A percentile compares a stretch with the other conserved stretches of the same genome.
Conservation (phyloP, 345 rosid genomes). For the Moringa oleifera region DNA sequence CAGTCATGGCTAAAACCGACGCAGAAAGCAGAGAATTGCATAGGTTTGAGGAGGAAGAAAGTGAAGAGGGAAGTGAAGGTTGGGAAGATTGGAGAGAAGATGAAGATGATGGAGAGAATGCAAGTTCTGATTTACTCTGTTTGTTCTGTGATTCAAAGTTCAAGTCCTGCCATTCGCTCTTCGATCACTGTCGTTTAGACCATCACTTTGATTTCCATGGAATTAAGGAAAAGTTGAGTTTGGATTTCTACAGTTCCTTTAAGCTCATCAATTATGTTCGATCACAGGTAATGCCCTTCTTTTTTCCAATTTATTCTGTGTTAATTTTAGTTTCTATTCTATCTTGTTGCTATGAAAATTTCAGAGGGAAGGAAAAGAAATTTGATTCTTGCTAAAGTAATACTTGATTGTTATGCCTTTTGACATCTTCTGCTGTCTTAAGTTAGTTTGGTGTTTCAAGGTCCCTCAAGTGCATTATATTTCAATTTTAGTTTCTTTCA, state of each 20-base stretch:
- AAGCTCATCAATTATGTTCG: slow-evolving; percentile 88
- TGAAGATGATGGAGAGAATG: slow-evolving; percentile 30
- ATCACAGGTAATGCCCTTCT: slow-evolving; percentile 42
- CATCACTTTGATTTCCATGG: slow-evolving; percentile 62
- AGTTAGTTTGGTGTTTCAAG: no score
- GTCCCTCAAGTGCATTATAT: no score
- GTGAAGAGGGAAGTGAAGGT: slow-evolving; percentile 32
- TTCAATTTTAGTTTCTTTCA: no score
- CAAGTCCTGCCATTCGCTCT: slow-evolving; percentile 44
- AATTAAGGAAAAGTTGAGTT: slow-evolving; percentile 35
- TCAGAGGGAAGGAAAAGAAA: no score
- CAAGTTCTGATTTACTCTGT: slow-evolving; percentile 42
- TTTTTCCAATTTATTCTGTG: background rate
- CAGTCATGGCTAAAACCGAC: slow-evolving; percentile 12
- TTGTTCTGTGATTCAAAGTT: slow-evolving; percentile 58
- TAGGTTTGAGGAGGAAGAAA: slow-evolving; percentile 18
- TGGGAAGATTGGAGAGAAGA: slow-evolving; percentile 70
- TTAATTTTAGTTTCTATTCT: background rate
- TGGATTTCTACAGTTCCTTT: slow-evolving; percentile 71
- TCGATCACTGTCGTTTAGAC: slow-evolving; percentile 49
- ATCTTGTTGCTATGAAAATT: background rate
- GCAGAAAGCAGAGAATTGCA: slow-evolving; percentile 8
- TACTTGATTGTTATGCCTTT: no score
- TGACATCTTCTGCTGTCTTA: no score
- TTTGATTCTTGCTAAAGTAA: no score